Evolutionary conservation across 352 stramenopile genomes (phyloP).

Genomic region (Pythium rishiriense): DNA sequence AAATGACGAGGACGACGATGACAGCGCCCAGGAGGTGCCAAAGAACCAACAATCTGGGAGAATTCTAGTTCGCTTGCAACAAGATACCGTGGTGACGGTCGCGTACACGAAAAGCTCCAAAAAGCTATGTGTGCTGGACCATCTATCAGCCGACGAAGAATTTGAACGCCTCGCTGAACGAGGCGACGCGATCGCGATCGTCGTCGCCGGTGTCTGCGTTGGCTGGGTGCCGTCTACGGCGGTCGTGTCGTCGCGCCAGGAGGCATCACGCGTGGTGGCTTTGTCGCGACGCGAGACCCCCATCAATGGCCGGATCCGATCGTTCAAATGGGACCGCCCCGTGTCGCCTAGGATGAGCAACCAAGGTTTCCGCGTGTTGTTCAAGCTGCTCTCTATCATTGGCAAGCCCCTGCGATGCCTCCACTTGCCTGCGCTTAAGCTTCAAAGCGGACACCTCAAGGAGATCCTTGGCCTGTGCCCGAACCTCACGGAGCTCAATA

Average conservation of each 20-base stretch:
- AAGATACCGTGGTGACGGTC: background rate
- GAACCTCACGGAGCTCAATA: slow-evolving; percentile 16
- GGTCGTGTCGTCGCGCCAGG: background rate
- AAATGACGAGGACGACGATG: background rate
- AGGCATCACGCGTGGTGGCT: background rate
- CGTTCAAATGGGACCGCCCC: slow-evolving; percentile 1
- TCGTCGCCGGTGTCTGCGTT: slow-evolving; percentile 37
- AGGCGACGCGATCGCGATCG: slow-evolving; percentile 30
- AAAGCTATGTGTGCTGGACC: slow-evolving; percentile 10
- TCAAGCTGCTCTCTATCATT: slow-evolving; percentile 6
- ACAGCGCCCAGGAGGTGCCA: no score
- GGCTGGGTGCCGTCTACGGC: slow-evolving; percentile 27
- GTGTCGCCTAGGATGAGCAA: background rate
- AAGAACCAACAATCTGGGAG: background rate
- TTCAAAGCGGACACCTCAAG: slow-evolving; percentile 2
- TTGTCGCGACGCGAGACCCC: background rate
- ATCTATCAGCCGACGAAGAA: slow-evolving; percentile 18
- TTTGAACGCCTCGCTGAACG: slow-evolving; percentile 36
- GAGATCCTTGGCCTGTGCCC: slow-evolving; percentile 1
- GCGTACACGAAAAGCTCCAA: background rate
- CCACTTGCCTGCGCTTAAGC: background rate
- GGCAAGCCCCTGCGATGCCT: slow-evolving; percentile 1
- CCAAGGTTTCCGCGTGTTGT: background rate
- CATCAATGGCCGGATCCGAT: background rate
- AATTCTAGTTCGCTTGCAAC: slow-evolving; percentile 2